Conservation (phyloP, 106 monocot genomes). For the Ottelia alismoides region DNA sequence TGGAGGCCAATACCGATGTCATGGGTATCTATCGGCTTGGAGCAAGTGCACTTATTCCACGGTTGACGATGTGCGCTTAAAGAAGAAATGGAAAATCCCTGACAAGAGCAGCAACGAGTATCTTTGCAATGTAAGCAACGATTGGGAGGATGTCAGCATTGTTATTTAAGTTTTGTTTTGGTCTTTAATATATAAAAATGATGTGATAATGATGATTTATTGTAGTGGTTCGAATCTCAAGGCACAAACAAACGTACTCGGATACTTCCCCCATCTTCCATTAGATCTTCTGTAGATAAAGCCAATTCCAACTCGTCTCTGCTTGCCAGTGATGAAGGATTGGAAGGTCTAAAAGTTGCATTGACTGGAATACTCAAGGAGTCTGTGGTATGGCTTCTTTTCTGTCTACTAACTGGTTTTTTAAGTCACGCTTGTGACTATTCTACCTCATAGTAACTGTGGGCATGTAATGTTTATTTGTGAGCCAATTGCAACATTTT, state of each 20-base stretch:
- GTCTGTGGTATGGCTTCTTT: constrained; percentile 16
- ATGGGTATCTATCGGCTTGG: constrained; percentile 92
- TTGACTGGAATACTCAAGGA: constrained; percentile 36
- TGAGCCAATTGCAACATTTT: not conserved
- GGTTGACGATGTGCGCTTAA: constrained; percentile 46
- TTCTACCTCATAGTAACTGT: not conserved
- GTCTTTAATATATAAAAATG: no score
- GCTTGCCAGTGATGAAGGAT: constrained; percentile 24
- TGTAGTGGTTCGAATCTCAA: constrained; percentile 96
- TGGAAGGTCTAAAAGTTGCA: constrained; percentile 62
- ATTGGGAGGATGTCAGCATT: not conserved
- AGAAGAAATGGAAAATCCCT: constrained; percentile 84
- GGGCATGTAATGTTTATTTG: not conserved
- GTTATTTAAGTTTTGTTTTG: no score
- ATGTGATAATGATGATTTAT: constrained; percentile 4
- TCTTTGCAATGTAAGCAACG: constrained; percentile 52
- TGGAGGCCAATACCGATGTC: constrained; percentile 60
- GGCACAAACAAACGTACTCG: constrained; percentile 57
- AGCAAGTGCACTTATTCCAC: constrained; percentile 88
- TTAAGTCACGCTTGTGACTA: not conserved
- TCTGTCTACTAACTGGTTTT: not conserved
- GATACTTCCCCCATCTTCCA: constrained; percentile 53
- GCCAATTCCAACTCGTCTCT: constrained; percentile 10
- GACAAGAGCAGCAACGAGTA: constrained; percentile 53
- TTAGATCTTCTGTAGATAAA: constrained; percentile 16